These are phyloP conservation scores for Boletus barrowsii DNA, from an alignment of 768 basidiomycete species.

Conservation along the genomic window DNA sequence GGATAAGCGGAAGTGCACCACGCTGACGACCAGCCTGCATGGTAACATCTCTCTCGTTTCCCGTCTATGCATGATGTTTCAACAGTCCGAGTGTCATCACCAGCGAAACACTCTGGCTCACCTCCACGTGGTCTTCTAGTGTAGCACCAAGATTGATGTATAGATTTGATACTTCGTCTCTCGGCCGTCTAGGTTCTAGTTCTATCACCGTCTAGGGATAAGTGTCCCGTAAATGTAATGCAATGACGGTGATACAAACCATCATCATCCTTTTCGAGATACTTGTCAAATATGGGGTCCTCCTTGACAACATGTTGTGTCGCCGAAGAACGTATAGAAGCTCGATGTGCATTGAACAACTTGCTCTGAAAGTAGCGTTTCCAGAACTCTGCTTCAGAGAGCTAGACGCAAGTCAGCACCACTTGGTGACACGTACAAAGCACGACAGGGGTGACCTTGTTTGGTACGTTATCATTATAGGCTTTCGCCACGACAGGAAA, in stretches of 20 bases:
- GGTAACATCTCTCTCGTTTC: conserved; percentile 86
- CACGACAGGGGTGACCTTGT: conserved; percentile 49
- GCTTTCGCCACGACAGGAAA: conserved; percentile 93
- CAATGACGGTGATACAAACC: conserved; percentile 45
- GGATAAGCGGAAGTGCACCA: conserved; percentile 85
- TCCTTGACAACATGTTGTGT: conserved; percentile 82
- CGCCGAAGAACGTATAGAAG: conserved; percentile 85
- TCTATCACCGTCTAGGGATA: conserved; percentile 38
- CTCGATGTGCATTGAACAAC: conserved; percentile 92
- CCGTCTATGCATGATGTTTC: conserved; percentile 51
- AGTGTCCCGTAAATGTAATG: background rate
- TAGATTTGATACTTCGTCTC: conserved; percentile 65
- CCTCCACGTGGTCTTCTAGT: conserved; percentile 87
- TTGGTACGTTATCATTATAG: conserved; percentile 89
- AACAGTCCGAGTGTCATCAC: background rate
- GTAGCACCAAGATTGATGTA: conserved; percentile 89
- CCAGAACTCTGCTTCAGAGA: conserved; percentile 94
- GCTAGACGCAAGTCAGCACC: conserved; percentile 41
- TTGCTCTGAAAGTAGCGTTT: conserved; percentile 94
- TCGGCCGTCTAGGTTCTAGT: conserved; percentile 70
- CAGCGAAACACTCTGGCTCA: conserved; percentile 26
- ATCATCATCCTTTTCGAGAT: conserved; percentile 94
- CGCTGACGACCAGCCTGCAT: conserved; percentile 94
- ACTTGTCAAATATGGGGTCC: conserved; percentile 93
- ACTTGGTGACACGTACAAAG: background rate